phyloP scores from a whole-genome alignment of 106 monocot species.

The Apostasia ramifera region DNA sequence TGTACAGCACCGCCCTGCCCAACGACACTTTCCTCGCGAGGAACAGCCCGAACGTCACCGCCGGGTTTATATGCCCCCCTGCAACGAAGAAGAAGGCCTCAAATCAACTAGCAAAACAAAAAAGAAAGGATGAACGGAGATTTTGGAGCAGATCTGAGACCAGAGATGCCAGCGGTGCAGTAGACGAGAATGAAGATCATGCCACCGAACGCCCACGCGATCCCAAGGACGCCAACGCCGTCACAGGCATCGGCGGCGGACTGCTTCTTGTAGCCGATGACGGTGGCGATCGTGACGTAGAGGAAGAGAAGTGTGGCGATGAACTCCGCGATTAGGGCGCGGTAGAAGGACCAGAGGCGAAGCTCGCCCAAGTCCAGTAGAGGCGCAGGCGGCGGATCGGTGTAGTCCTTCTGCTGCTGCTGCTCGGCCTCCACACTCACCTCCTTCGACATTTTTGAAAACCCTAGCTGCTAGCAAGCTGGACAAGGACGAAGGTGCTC shows the following conservation, averaged over 20 bases:
- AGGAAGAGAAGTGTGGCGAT: constrained; percentile 14
- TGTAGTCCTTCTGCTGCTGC: constrained; percentile 10
- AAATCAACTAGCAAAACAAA: neutral
- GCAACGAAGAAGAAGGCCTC: neutral
- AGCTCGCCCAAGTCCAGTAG: constrained; percentile 18
- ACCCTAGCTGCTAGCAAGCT: neutral
- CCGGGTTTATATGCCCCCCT: constrained; percentile 16
- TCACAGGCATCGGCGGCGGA: constrained; percentile 6
- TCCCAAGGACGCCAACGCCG: constrained; percentile 15
- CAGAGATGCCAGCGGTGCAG: constrained; percentile 24
- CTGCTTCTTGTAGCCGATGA: constrained; percentile 18
- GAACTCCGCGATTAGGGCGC: constrained; percentile 20
- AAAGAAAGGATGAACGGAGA: neutral
- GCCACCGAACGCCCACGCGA: constrained; percentile 22
- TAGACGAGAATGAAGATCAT: constrained; percentile 26
- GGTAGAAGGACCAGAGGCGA: constrained; percentile 18
- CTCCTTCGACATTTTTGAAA: constrained; percentile 10
- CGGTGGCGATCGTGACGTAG: constrained; percentile 17
- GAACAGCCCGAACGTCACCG: constrained; percentile 15
- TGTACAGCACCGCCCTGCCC: constrained; percentile 7
- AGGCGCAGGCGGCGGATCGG: constrained; percentile 16
- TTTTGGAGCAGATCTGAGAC: neutral
- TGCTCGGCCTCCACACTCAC: constrained; percentile 12
- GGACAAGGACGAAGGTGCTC: neutral
- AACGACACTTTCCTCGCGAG: constrained; percentile 13